These are phyloP conservation scores for Selenicereus undatus DNA, from an alignment of 148 eudicot genomes.

Conservation along the genomic window DNA sequence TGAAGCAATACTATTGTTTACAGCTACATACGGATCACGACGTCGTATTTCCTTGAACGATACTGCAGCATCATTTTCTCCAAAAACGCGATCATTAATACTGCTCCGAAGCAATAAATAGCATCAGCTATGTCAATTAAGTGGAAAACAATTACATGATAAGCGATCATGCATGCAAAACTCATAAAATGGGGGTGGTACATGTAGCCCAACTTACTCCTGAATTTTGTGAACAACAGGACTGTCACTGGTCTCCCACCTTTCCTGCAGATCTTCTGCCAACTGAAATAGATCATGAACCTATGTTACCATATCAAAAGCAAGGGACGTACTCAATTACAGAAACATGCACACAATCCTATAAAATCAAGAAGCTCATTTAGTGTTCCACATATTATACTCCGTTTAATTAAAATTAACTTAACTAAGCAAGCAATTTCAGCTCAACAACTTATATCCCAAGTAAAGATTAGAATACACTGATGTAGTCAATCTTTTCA, in stretches of 20 bases:
- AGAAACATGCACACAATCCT: not conserved
- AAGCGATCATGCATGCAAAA: not conserved
- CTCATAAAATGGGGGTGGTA: not conserved
- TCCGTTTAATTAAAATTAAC: not conserved
- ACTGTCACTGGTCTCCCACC: slow-evolving; percentile 93
- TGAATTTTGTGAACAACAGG: slow-evolving; percentile 90
- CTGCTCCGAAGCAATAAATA: slow-evolving; percentile 37
- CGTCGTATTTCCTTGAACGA: slow-evolving; percentile 89
- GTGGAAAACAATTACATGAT: not conserved
- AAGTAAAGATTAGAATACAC: not conserved
- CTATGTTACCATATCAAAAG: slow-evolving; percentile 1
- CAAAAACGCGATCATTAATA: slow-evolving; percentile 72
- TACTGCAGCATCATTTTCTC: slow-evolving; percentile 73
- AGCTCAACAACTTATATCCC: not conserved
- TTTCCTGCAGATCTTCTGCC: slow-evolving; percentile 81
- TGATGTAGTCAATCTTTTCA: not conserved
- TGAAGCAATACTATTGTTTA: not conserved
- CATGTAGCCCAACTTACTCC: slow-evolving; percentile 50
- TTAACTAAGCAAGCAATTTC: not conserved
- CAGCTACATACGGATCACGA: slow-evolving; percentile 75
- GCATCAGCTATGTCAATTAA: slow-evolving; percentile 4
- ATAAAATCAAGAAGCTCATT: not conserved
- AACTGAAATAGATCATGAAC: slow-evolving; percentile 38
- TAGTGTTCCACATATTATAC: not conserved
- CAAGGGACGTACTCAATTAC: not conserved